Evolutionary conservation across 1,284 basidiomycete species (phyloP).

Genomic region (Fistulinella staudtii): DNA sequence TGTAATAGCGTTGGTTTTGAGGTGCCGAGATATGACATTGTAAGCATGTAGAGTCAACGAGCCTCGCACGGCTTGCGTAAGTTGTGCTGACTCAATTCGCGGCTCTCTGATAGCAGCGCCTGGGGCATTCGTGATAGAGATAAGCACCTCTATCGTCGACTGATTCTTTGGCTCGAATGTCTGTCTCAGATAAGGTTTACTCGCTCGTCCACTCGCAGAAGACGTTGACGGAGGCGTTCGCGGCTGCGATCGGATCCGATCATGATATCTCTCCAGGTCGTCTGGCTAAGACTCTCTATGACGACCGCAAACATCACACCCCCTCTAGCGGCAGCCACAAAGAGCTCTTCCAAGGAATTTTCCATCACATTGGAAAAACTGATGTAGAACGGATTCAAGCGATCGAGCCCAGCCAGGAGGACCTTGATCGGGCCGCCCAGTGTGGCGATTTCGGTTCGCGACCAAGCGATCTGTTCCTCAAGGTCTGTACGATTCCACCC

Average conservation of each 20-base stretch:
- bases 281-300: constrained; percentile 25
- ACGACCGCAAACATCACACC: constrained; percentile 9
- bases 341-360: constrained; percentile 20
- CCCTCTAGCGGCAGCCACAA: constrained; percentile 11
- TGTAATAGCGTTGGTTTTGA: background rate
- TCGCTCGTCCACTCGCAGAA: constrained; percentile 24
- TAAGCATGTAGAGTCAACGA: no score
- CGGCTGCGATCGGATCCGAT: constrained; percentile 16
- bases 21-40: no score
- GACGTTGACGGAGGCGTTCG: constrained; percentile 30
- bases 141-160: no score
- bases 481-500: constrained; percentile 27
- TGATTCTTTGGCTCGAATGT: constrained; percentile 12
- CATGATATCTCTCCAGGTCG: constrained; percentile 23
- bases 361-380: constrained; percentile 16
- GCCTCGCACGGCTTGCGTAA: no score
- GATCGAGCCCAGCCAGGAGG: constrained; percentile 32
- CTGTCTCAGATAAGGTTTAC: constrained; percentile 24
- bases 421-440: constrained; percentile 38
- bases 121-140: background rate
- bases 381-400: constrained; percentile 20
- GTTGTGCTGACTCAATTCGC: no score
- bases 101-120: no score
- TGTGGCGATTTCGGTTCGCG: constrained; percentile 43
- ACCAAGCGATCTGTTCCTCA: constrained; percentile 48